Evolutionary conservation across 2,329 filamentous ascomycete species (phyloP), one percentile per base, ranked within the genome.

Genomic region (Coniochaeta ligniaria): DNA sequence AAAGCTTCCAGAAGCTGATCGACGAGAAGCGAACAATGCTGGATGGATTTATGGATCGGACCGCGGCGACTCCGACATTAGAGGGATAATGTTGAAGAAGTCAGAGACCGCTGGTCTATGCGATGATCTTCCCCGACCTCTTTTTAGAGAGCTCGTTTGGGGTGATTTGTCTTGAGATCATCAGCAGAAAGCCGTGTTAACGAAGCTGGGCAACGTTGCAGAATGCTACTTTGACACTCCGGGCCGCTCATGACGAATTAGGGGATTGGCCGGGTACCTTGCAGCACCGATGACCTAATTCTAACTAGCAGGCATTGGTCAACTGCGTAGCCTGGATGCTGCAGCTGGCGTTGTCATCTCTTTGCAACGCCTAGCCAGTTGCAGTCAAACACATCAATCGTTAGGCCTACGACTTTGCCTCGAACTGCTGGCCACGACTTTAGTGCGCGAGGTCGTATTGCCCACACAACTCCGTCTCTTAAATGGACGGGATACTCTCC

Each of bases 1-100:
- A 28, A 28, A 62, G 61, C 64, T 67, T 66, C 65, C 60, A 66
- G 64, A 66, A 66, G 58, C 50, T 61, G 58, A 63, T 60, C 52
- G 59, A 47, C 61, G 16, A 31, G 6, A 26, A 31, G 47, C 24
- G 47, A 52, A 52, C 47, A 26, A 52, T 52, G 47, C 47, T 52
- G 22, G 47, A 26, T 28, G 43, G 14, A 12, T 6, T 6, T 24
- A 22, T 24, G 43, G 43, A 26, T 20, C 47, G 47, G 47, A 31
- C 47, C 47, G 47, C 47, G 47, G 24, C 47, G 24, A 28, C 22
- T 28, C 47, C 47, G 47, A 52, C 47, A 52, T 52, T 52, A 28
- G 24, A 52, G 47, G 47, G 47, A 52, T 6, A 28, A 31, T 7
- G 16, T 24, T 52, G 47, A 4, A 52, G 47, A 52, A 31, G 47